Conservation (phyloP, 768 basidiomycete genomes). For the Pleurotus tuoliensis region DNA sequence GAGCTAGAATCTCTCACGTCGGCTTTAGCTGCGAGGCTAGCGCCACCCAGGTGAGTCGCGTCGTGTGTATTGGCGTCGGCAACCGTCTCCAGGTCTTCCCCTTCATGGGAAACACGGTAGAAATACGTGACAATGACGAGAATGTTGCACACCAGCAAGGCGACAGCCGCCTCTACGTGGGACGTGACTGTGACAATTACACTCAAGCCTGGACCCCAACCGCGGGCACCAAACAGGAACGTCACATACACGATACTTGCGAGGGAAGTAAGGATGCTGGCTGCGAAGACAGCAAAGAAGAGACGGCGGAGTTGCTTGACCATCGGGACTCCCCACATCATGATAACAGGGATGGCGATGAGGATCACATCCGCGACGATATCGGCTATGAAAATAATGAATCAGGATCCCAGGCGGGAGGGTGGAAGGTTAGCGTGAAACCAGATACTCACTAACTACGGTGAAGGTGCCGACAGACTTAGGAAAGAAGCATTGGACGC, state of each 20-base stretch:
- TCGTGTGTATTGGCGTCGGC: neutral
- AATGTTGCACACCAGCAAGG: conserved; percentile 9
- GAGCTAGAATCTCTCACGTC: neutral
- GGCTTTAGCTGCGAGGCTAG: neutral
- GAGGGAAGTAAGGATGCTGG: conserved; percentile 8
- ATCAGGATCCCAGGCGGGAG: neutral
- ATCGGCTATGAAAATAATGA: neutral
- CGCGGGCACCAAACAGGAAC: neutral
- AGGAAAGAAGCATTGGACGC: conserved; percentile 2
- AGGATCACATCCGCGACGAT: conserved; percentile 10
- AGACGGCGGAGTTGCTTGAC: conserved; percentile 7
- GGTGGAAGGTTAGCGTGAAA: neutral
- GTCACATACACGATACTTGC: conserved; percentile 6
- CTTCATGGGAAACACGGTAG: conserved; percentile 1
- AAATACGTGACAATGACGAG: conserved; percentile 6
- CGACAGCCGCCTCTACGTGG: conserved; percentile 6
- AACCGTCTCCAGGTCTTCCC: conserved; percentile 10
- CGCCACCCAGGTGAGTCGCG: neutral
- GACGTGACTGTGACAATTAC: neutral
- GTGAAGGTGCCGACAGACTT: neutral
- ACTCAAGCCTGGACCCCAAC: conserved; percentile 3
- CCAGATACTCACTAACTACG: conserved; percentile 5
- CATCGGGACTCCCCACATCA: conserved; percentile 9
- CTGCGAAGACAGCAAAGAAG: conserved; percentile 8
- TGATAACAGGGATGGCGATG: conserved; percentile 5